Conservation (phyloP, 208 protist species). For the Leishmania tropica region DNA sequence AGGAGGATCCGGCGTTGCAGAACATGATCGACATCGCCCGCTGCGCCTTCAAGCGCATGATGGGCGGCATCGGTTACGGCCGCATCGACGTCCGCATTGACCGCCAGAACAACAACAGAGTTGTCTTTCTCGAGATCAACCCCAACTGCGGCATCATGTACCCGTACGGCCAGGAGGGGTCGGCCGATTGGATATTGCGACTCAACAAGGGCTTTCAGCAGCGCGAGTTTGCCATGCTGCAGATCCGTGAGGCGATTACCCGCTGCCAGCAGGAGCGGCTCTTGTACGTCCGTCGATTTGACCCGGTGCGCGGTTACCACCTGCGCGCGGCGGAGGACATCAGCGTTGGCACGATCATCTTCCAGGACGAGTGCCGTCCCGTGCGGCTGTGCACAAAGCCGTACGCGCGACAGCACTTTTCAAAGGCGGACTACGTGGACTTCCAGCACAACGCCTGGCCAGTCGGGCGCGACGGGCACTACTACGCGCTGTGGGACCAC, state of each 20-base stretch:
- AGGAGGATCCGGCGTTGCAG: conserved; percentile 65
- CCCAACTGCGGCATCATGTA: conserved; percentile 94
- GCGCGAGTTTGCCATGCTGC: conserved; percentile 79
- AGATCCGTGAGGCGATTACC: conserved; percentile 71
- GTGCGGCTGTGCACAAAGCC: conserved; percentile 83
- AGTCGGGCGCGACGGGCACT: conserved; percentile 64
- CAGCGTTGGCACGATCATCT: conserved; percentile 51
- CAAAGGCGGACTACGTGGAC: conserved; percentile 50
- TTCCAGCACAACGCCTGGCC: conserved; percentile 84
- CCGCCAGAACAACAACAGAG: conserved; percentile 42
- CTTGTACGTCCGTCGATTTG: conserved; percentile 58
- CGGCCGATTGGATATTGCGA: conserved; percentile 87
- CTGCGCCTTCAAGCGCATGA: conserved; percentile 85
- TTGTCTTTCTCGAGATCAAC: conserved; percentile 92
- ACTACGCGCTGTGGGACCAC: conserved; percentile 86
- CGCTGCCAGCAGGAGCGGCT: conserved; percentile 39
- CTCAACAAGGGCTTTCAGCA: conserved; percentile 71
- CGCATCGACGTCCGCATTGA: conserved; percentile 88
- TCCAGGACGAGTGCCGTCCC: conserved; percentile 63
- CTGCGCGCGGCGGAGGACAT: conserved; percentile 67
- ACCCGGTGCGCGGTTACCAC: conserved; percentile 68
- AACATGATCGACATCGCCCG: conserved; percentile 74
- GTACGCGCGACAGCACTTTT: conserved; percentile 51
- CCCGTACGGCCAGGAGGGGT: conserved; percentile 82
- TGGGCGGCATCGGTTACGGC: conserved; percentile 90